These are phyloP conservation scores for Venturia carpophila DNA, from an alignment of 2,329 filamentous ascomycete species.

Conservation along the genomic window DNA sequence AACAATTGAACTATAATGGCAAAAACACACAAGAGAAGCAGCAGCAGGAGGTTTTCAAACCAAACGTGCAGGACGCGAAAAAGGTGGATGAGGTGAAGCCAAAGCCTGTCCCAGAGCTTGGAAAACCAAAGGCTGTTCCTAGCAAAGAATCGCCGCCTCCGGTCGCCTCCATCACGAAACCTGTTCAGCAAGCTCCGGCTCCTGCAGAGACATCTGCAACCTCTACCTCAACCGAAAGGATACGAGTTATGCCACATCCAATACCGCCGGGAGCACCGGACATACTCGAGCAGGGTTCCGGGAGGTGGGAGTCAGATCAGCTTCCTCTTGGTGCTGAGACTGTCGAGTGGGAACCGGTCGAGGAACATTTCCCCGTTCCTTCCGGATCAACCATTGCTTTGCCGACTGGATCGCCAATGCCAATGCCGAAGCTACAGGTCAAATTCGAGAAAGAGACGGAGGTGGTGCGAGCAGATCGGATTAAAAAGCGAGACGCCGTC, in stretches of 20 bases:
- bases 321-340: slow-evolving; percentile 23
- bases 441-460: slow-evolving; percentile 45
- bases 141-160: slow-evolving; percentile 16
- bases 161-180: slow-evolving; percentile 12
- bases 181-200: slow-evolving; percentile 16
- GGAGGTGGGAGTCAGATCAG: slow-evolving; percentile 19
- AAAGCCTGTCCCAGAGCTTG: not conserved
- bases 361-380: slow-evolving; percentile 71
- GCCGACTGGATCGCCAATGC: slow-evolving; percentile 61
- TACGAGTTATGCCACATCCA: slow-evolving; percentile 16
- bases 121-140: not conserved
- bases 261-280: slow-evolving; percentile 7
- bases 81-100: slow-evolving; percentile 4
- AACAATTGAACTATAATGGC: slow-evolving; percentile 8
- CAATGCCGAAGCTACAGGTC: slow-evolving; percentile 70
- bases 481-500: slow-evolving; percentile 57
- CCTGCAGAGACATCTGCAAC: slow-evolving; percentile 4
- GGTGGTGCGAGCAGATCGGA: slow-evolving; percentile 52
- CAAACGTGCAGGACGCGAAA: slow-evolving; percentile 7
- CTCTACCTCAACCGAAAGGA: slow-evolving; percentile 3
- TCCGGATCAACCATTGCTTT: slow-evolving; percentile 63
- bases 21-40: slow-evolving; percentile 15
- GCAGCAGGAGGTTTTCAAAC: slow-evolving; percentile 7
- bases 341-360: slow-evolving; percentile 65
- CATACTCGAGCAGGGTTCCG: slow-evolving; percentile 22